Conservation (phyloP, 305 asterid species). For the Fraxinus albicans region DNA sequence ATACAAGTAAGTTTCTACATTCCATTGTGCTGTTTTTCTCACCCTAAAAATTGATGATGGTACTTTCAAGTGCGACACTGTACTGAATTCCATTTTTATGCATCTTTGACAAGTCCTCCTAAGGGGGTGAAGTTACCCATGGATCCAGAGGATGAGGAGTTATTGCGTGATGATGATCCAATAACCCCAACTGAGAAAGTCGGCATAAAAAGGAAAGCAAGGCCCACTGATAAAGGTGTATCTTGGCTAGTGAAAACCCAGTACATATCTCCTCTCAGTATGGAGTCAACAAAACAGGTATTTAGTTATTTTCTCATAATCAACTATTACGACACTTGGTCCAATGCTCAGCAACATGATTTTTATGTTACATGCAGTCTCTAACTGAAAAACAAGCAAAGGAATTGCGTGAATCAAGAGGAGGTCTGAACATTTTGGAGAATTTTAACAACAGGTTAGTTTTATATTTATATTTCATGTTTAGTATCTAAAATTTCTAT, state of each 20-base stretch:
- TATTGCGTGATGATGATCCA: constrained; percentile 85
- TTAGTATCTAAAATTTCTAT: background rate
- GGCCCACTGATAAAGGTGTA: constrained; percentile 94
- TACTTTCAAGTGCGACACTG: background rate
- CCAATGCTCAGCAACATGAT: constrained; percentile 12
- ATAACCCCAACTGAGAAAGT: constrained; percentile 79
- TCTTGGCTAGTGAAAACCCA: constrained; percentile 98
- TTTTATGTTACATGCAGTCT: constrained; percentile 52
- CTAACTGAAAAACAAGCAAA: constrained; percentile 89
- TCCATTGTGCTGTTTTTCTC: constrained; percentile 9
- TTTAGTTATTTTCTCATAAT: constrained; percentile 7
- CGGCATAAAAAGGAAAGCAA: constrained; percentile 84
- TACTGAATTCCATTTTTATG: constrained; percentile 6
- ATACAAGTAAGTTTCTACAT: constrained; percentile 59
- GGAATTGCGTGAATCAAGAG: constrained; percentile 75
- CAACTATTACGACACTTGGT: background rate
- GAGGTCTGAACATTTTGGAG: constrained; percentile 69
- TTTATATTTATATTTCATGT: background rate
- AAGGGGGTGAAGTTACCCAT: constrained; percentile 64
- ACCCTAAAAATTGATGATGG: background rate
- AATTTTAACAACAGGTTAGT: constrained; percentile 79
- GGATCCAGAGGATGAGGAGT: constrained; percentile 86
- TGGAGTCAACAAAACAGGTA: constrained; percentile 90
- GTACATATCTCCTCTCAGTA: constrained; percentile 88
- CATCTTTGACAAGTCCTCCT: constrained; percentile 65